Evolutionary conservation across 2,329 filamentous ascomycete species (phyloP).

Genomic region (Macrophomina tecta): DNA sequence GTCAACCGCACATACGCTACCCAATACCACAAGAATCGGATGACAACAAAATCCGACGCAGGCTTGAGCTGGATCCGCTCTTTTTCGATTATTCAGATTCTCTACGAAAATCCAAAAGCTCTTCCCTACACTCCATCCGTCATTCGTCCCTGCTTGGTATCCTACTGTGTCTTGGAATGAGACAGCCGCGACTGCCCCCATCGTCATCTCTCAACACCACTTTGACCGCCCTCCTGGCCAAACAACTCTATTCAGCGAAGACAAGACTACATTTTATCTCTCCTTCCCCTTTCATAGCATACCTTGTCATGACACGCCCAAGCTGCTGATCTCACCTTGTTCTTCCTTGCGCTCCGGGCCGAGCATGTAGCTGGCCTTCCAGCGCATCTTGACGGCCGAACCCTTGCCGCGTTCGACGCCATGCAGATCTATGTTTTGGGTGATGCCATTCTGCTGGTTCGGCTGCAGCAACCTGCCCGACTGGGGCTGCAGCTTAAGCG

Average conservation of each 20-base stretch:
- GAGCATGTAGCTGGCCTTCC: slow-evolving; percentile 82
- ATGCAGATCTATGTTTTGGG: slow-evolving; percentile 79
- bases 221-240: no score
- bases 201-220: background rate
- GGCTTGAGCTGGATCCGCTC: background rate
- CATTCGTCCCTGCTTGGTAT: slow-evolving; percentile 1
- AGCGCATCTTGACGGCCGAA: slow-evolving; percentile 83
- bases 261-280: no score
- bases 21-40: no score
- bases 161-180: background rate
- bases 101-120: background rate
- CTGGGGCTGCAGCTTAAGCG: slow-evolving; percentile 83
- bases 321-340: slow-evolving; percentile 81
- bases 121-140: background rate
- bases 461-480: slow-evolving; percentile 78
- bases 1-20: no score
- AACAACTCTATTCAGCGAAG: no score
- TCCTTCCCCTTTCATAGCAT: background rate
- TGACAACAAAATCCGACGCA: background rate
- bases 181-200: background rate
- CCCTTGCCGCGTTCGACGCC: slow-evolving; percentile 77
- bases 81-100: background rate
- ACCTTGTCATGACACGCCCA: slow-evolving; percentile 62
- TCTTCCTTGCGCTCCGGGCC: slow-evolving; percentile 70
- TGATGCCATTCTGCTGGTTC: slow-evolving; percentile 75